Evolutionary conservation across 2,329 filamentous ascomycete genomes (phyloP).

Genomic region (Fusarium pseudograminearum): DNA sequence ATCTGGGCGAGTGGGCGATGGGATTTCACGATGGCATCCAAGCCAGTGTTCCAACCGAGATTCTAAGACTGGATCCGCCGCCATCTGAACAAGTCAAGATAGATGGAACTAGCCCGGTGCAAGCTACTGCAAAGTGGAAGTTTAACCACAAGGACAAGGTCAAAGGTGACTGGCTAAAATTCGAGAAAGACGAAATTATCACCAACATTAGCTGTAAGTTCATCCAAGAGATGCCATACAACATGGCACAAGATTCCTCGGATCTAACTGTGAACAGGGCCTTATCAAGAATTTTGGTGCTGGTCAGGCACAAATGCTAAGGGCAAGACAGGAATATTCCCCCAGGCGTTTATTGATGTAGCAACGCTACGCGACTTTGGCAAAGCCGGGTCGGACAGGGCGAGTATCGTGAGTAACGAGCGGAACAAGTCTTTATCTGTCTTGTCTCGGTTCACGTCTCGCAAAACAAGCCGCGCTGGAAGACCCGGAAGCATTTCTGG

Average conservation of each 20-base stretch:
- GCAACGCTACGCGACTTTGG: constrained; percentile 57
- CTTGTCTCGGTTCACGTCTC: constrained; percentile 52
- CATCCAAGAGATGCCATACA: not conserved
- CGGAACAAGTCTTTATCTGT: constrained; percentile 52
- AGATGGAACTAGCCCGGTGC: constrained; percentile 60
- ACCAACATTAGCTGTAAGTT: constrained; percentile 71
- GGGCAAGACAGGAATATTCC: constrained; percentile 67
- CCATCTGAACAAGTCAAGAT: constrained; percentile 60
- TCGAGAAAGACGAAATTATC: constrained; percentile 75
- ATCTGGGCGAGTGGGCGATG: constrained; percentile 68
- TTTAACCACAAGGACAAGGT: constrained; percentile 60
- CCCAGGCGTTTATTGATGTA: constrained; percentile 61
- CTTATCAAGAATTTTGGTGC: constrained; percentile 65
- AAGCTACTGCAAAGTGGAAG: constrained; percentile 65
- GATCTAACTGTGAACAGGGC: constrained; percentile 51
- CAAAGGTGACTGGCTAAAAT: constrained; percentile 64
- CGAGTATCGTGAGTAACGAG: constrained; percentile 52
- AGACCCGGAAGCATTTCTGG: constrained; percentile 52
- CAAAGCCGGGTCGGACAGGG: constrained; percentile 46
- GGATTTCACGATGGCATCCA: constrained; percentile 67
- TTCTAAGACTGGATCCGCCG: constrained; percentile 62
- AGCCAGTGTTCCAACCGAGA: constrained; percentile 63
- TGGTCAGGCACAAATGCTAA: constrained; percentile 66
- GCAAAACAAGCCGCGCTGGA: constrained; percentile 46
- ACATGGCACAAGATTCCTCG: not conserved